Percentiles rank a stretch among this genome's conserved stretches.
phyloP scores from a whole-genome alignment of 2,329 filamentous ascomycete species.

The Pyrenochaeta sp. region DNA sequence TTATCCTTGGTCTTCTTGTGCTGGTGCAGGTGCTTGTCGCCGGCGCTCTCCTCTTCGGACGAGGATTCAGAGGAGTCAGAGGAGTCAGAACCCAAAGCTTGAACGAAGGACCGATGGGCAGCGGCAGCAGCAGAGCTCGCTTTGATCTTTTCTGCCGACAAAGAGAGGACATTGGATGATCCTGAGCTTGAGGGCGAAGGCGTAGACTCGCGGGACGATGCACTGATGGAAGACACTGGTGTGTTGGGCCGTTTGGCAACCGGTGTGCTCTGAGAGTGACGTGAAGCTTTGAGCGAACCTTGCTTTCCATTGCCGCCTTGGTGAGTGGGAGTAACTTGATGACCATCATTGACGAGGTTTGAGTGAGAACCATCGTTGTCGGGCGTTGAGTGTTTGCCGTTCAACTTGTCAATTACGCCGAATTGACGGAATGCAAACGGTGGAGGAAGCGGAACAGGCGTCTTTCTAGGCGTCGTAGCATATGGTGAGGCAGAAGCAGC shows the following conservation, averaged over 20 bases:
- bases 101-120: conserved; percentile 2
- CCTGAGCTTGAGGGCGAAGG: not conserved
- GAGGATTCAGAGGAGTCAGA: conserved; percentile 14
- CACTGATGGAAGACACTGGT: conserved; percentile 5
- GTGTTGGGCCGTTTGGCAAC: conserved; percentile 1
- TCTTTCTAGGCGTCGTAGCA: conserved; percentile 9
- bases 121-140: too few relatives aligned
- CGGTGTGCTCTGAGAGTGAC: conserved; percentile 3
- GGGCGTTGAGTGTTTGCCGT: not conserved
- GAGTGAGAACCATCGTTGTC: conserved; percentile 4
- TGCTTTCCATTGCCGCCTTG: conserved; percentile 7
- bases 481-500: not conserved
- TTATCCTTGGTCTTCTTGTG: conserved; percentile 19
- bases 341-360: conserved; percentile 17
- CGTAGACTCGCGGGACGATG: not conserved
- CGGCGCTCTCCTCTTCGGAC: conserved; percentile 25
- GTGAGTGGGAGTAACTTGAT: conserved; percentile 24
- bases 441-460: conserved; percentile 20
- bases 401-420: not conserved
- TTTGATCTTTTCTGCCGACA: too few relatives aligned
- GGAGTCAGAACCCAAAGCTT: not conserved
- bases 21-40: conserved; percentile 21
- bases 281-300: conserved; percentile 1
- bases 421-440: conserved; percentile 3
- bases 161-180: not conserved